Evolutionary conservation across 768 basidiomycete species (phyloP), one percentile per base, ranked within the genome.

Genomic region (Collybiopsis luxurians): DNA sequence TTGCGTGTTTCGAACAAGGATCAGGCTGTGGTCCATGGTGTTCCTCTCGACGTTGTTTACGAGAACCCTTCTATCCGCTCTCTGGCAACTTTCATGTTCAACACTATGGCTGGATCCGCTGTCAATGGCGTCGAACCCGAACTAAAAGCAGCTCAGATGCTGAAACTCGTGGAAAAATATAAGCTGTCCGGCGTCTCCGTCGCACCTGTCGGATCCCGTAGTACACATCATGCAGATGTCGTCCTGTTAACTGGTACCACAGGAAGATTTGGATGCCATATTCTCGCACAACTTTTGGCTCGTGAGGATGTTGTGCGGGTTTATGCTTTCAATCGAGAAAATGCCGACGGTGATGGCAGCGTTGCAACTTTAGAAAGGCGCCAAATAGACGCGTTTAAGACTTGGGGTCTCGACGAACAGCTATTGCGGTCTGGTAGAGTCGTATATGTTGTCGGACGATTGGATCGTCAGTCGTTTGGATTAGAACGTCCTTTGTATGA

Each of bases 211-310:
- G 52, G 50, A 6, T 24, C 47, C 21, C 21, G 4, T 30, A 26
- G 26, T 23, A 21, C 47, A 4, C 19, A 4, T 24, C 21, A 23
- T 7, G 66, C 70, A 30, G 67, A 34, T 62, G 26, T n/a, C n/a
- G 64, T 76, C 0, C 59, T 76, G 13, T 36, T 76, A 19, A 77
- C 75, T 0, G 75, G 75, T 0, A 69, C 62, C 19, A 77, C 75
- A 2, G 75, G 75, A 2, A 63, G 62, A 11, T 61, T 77, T 9
- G 75, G 75, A 0, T 67, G 65, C 6, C 64, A 73, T 45, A 47
- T 75, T 2, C 63, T 77, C 7, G 69, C 64, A n/a, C 47, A 58
- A 3, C 64, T 75, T 12, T 45, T 74, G 5, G 49, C 57, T 13
- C 63, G 70, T 26, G 44, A 63, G 2, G 38, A 59, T 5, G 64